Base-by-base conservation (phyloP, 441 rosid genomes). In the Populus hybrid region DNA sequence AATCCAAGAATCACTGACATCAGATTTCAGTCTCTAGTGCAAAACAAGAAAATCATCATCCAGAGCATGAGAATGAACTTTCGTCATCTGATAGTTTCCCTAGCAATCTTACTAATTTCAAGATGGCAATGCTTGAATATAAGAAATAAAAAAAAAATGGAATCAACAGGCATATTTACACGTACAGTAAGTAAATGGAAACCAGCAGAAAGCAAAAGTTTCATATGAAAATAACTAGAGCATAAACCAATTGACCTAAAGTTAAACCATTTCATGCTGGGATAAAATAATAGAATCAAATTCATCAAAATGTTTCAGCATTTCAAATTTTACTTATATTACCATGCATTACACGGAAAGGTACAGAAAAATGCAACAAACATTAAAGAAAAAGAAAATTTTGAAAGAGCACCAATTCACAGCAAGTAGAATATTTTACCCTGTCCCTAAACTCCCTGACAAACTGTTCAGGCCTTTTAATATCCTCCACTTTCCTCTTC, bases 391-490 rank as follows among this genome's bases (percentile, higher is more conserved):
- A 69, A 32, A 54, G n/a, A 0, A 54, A 54, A 16, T 5, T 54
- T 54, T 54, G 61, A 54, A 16, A 18, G n/a, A 54, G 61, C 61
- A 54, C n/a, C 61, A 18, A 16, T 32, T n/a, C 35, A 35, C 11
- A 2, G 36, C 32, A 30, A 26, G 34, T 30, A 70, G n/a, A 54
- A 16, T 54, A 54, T 18, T 54, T 54, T 16, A 73, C 82, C 90
- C 59, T 97, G 73, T 84, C 90, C 64, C 98, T 88, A 76, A 67
- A 92, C 79, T 91, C 93, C 30, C 74, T 83, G 70, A 95, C 84
- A 74, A 95, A 89, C 71, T 95, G 89, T 81, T 93, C 97, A 3
- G 99, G 94, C 42, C 92, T 84, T 83, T 89, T 93, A 84, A 95
- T 89, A 76, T 93, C 94, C 6, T 89, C 84, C n/a, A 89, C 82